Percentiles rank a stretch among this genome's conserved stretches.
These are phyloP conservation scores for Penicillium sp. DNA, from an alignment of 2,329 filamentous ascomycete genomes.

Conservation along the genomic window DNA sequence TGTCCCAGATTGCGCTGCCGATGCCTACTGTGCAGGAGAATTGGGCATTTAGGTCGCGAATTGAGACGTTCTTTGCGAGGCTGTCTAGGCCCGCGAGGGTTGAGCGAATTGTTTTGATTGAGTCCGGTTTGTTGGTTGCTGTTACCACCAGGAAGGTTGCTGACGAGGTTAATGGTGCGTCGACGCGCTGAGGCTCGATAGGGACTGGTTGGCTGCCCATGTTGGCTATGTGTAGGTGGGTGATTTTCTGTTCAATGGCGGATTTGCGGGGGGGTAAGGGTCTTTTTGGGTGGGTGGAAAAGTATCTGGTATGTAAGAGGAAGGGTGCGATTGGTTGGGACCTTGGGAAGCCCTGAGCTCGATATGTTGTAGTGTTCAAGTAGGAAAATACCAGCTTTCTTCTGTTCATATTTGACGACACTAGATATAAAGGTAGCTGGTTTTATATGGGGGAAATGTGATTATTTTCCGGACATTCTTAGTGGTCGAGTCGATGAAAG, in stretches of 20 bases:
- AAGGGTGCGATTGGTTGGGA: neutral
- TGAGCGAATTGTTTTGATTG: slow-evolving; percentile 47
- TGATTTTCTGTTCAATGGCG: neutral
- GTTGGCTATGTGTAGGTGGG: neutral
- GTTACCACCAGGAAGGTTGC: slow-evolving; percentile 58
- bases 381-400: neutral
- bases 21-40: slow-evolving; percentile 59
- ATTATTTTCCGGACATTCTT: too few relatives aligned
- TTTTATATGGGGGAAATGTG: too few relatives aligned
- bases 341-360: neutral
- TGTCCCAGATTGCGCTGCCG: slow-evolving; percentile 55
- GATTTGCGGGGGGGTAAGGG: neutral
- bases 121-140: slow-evolving; percentile 34
- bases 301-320: neutral
- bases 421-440: neutral
- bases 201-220: slow-evolving; percentile 25
- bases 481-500: neutral
- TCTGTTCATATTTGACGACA: neutral
- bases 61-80: slow-evolving; percentile 55
- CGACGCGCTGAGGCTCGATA: slow-evolving; percentile 49
- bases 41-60: slow-evolving; percentile 49
- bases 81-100: slow-evolving; percentile 47
- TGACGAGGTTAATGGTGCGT: slow-evolving; percentile 53
- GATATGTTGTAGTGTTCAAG: neutral
- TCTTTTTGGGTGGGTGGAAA: neutral